Evolutionary conservation across 169 alveolate species (phyloP).

Genomic region (Plasmodium inui): DNA sequence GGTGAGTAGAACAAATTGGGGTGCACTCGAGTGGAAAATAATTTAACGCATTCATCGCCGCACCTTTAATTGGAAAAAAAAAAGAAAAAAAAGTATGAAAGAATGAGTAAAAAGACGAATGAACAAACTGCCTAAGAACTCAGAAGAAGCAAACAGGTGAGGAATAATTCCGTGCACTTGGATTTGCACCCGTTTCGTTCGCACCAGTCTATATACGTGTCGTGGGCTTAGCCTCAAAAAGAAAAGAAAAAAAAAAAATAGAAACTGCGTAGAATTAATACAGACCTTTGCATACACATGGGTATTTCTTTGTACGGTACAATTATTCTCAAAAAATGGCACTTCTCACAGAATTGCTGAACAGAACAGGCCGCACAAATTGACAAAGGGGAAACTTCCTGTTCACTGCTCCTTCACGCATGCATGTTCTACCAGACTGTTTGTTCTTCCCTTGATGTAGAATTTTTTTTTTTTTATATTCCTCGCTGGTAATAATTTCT

Average conservation of each 20-base stretch:
- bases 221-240: background rate
- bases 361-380: background rate
- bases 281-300: background rate
- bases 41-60: background rate
- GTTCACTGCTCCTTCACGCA: background rate
- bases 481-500: background rate
- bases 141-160: background rate
- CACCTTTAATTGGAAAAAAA: background rate
- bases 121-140: background rate
- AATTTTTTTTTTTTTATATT: background rate
- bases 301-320: background rate
- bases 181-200: background rate
- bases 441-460: background rate
- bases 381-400: background rate
- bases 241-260: background rate
- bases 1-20: background rate
- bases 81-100: background rate
- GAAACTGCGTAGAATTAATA: background rate
- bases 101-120: background rate
- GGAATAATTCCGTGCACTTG: background rate
- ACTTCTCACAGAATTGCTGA: background rate
- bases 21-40: background rate
- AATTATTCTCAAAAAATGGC: background rate
- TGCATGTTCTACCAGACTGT: background rate
- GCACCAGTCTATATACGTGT: background rate